Evolutionary conservation across 2,329 filamentous ascomycete species (phyloP), one percentile per base, ranked within the genome.

Genomic region (Beauveria pseudobassiana): DNA sequence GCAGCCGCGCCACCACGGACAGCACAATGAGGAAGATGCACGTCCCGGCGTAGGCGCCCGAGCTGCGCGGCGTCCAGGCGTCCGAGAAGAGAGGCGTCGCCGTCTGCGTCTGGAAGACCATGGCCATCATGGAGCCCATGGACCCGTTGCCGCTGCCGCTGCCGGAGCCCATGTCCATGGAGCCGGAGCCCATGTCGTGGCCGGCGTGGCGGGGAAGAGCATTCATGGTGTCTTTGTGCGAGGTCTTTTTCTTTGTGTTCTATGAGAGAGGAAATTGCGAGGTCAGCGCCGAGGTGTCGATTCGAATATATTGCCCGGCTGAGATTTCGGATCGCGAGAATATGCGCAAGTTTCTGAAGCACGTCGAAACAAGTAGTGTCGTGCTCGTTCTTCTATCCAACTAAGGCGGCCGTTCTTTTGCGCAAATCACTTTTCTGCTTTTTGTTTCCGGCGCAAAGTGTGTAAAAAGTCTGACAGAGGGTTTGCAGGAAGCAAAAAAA

Each of bases 11-110:
- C 62, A 88, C 69, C 64, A 87, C 79, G 63, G 87, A 87, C 57
- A 98, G 86, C 50, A 89, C 68, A 71, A 96, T 87, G 63, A 97
- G 82, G 76, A 97, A 97, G 73, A 97, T 90, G 78, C 93, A 96
- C 30, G 91, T 96, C 61, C 86, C 93, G 1, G 91, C 91, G 75
- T 97, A 98, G 63, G 82, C 77, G 67, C 88, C 91, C 6, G 81
- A 77, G 42, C 77, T 87, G 30, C 71, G 75, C 5, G 93, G 93
- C 2, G 89, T 88, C 91, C 93, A 98, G 58, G 79, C 73, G 24
- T 76, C 72, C 18, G 90, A 87, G 75, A 77, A 85, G 63, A 85
- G 78, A 0, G 82, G 72, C 5, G 82, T 84, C 59, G 69, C 67
- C 54, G 73, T 75, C 62, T 75, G 69, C 64, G 74, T 83, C 66